phyloP scores from a whole-genome alignment of 805 yeast species.

The Zygosaccharomyces kombuchaensis region DNA sequence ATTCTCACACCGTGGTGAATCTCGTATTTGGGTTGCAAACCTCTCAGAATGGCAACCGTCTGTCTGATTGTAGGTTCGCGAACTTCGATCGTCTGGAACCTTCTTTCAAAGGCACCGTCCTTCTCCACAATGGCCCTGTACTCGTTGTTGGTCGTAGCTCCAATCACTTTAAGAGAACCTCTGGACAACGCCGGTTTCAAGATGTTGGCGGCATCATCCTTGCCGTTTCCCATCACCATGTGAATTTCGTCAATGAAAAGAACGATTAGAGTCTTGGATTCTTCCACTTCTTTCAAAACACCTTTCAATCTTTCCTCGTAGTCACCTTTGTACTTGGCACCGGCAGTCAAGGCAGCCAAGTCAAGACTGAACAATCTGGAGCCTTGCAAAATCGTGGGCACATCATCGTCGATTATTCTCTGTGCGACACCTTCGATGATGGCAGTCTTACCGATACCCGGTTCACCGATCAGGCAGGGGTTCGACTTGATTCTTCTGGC shows the following conservation, averaged over 20 bases:
- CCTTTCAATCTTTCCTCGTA: slow-evolving; percentile 98
- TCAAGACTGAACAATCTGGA: slow-evolving; percentile 84
- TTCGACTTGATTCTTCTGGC: slow-evolving; percentile 98
- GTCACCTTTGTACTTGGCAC: slow-evolving; percentile 98
- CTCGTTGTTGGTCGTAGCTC: slow-evolving; percentile 95
- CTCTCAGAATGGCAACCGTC: slow-evolving; percentile 94
- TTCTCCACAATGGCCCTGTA: slow-evolving; percentile 89
- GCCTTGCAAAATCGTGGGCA: slow-evolving; percentile 79
- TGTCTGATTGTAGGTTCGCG: slow-evolving; percentile 89
- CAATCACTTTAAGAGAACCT: slow-evolving; percentile 94
- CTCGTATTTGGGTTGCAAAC: slow-evolving; percentile 91
- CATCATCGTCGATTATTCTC: slow-evolving; percentile 91
- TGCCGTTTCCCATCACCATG: slow-evolving; percentile 99
- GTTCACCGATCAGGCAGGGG: slow-evolving; percentile 96
- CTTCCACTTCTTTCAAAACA: slow-evolving; percentile 88
- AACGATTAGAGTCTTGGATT: slow-evolving; percentile 78
- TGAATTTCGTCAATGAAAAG: slow-evolving; percentile 96
- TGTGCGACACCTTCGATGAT: slow-evolving; percentile 99
- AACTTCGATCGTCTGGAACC: slow-evolving; percentile 95
- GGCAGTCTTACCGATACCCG: slow-evolving; percentile 98
- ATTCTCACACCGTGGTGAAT: slow-evolving; percentile 97
- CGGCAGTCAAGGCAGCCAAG: slow-evolving; percentile 95
- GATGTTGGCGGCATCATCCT: slow-evolving; percentile 93
- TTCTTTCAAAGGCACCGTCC: slow-evolving; percentile 98
- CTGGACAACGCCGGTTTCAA: slow-evolving; percentile 96